Evolutionary conservation across 192 early-diverging fungal species (phyloP).

Genomic region (Phlyctochytrium planicorne): DNA sequence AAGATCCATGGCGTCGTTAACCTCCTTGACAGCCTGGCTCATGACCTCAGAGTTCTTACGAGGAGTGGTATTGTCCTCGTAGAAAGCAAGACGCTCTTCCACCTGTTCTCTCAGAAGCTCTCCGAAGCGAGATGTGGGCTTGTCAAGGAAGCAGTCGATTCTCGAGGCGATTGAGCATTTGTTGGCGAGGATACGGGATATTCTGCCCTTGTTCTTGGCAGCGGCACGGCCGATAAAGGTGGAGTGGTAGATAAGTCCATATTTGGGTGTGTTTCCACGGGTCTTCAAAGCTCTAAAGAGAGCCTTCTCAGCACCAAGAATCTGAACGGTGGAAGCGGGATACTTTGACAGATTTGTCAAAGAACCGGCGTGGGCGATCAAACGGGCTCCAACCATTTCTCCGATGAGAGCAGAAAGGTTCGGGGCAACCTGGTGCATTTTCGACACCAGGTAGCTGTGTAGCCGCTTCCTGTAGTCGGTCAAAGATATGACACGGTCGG

Average conservation of each 20-base stretch:
- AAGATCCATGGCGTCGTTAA: slow-evolving; percentile 45
- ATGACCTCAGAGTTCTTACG: slow-evolving; percentile 93
- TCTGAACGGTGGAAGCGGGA: slow-evolving; percentile 98
- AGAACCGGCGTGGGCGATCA: slow-evolving; percentile 96
- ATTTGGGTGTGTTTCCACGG: slow-evolving; percentile 97
- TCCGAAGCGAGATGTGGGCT: slow-evolving; percentile 86
- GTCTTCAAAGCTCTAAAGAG: slow-evolving; percentile 98
- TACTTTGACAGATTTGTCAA: slow-evolving; percentile 97
- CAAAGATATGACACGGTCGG: slow-evolving; percentile 85
- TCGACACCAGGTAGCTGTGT: slow-evolving; percentile 87
- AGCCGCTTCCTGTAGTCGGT: slow-evolving; percentile 93
- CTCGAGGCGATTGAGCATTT: slow-evolving; percentile 96
- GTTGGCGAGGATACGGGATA: slow-evolving; percentile 97
- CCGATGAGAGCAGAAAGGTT: slow-evolving; percentile 97
- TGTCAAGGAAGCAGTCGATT: slow-evolving; percentile 92
- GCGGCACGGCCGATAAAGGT: slow-evolving; percentile 97
- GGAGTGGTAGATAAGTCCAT: slow-evolving; percentile 98
- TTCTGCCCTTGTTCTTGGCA: slow-evolving; percentile 97
- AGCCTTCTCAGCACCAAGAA: slow-evolving; percentile 99
- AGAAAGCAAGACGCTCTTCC: slow-evolving; percentile 93
- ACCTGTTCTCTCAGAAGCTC: slow-evolving; percentile 92
- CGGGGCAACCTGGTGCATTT: slow-evolving; percentile 96
- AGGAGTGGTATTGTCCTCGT: slow-evolving; percentile 84
- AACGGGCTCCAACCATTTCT: slow-evolving; percentile 96
- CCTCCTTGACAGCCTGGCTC: slow-evolving; percentile 64